Conservation (phyloP, 108 stramenopile species). For the Cyclotella choctawhatcheeana region DNA sequence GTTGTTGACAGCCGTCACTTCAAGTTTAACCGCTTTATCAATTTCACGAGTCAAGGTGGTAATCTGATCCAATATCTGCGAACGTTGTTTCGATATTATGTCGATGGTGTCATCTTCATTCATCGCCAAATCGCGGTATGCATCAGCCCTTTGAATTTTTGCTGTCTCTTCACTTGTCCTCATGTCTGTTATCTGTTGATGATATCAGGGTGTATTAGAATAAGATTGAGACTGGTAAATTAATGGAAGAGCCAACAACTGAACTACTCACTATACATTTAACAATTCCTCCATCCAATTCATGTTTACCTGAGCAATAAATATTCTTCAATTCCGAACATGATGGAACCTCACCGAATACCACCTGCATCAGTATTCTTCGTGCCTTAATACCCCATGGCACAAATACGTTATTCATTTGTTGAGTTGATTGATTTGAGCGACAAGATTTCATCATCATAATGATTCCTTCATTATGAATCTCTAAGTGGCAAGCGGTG, state of each 20-base stretch:
- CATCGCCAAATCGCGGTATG: not conserved
- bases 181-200: conserved; percentile 55
- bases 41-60: not conserved
- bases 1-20: not conserved
- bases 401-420: conserved; percentile 43
- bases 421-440: conserved; percentile 12
- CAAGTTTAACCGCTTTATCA: not conserved
- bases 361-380: conserved; percentile 57
- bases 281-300: conserved; percentile 62
- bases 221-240: not conserved
- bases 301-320: conserved; percentile 40
- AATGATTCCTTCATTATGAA: conserved; percentile 86
- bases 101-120: too few relatives aligned
- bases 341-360: conserved; percentile 72
- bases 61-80: not conserved
- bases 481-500: too few relatives aligned
- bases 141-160: conserved; percentile 44
- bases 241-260: not conserved
- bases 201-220: too few relatives aligned
- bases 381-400: conserved; percentile 68
- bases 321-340: conserved; percentile 24
- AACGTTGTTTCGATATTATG: not conserved
- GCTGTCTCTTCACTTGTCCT: conserved; percentile 71
- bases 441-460: conserved; percentile 33
- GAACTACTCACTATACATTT: conserved; percentile 59